Evolutionary conservation across 345 rosid species (phyloP), one percentile per base, ranked within the genome.

Genomic region (Salix caprea): DNA sequence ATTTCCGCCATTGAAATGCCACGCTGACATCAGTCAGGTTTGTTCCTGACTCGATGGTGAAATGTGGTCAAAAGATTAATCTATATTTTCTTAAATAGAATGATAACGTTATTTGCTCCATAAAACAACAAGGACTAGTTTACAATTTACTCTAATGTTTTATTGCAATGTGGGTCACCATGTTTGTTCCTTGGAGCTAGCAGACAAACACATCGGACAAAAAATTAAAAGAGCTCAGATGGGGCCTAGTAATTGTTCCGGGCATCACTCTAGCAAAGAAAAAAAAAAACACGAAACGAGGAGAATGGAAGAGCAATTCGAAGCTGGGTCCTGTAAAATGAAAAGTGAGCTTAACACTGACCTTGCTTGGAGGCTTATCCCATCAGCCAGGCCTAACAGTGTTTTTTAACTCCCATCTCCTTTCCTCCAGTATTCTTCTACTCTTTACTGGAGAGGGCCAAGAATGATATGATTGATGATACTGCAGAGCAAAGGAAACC

Each of bases 401-500:
- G 52, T 14, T 12, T 14, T 12, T 14, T 1, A 0, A 14, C 5
- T 12, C 18, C 14, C 52, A 4, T 12, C 52, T 46, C 52, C 52
- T 46, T 15, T 46, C 52, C 52, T 46, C 52, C 14, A 14, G 3
- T 14, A 12, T 46, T 46, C 52, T 12, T 46, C 18, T 46, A 5
- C n/a, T 50, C 2, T 40, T 44, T 62, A 4, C 13, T 73, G 76
- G 39, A 74, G 6, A 74, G 76, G 24, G 70, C 70, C 4, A 44
- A 36, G 30, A 42, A 64, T 16, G 76, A 64, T 18, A 64, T 1
- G 36, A 64, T 7, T 6, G 76, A 74, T 3, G 76, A 74, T 7
- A 28, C 76, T 39, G 5, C 69, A 42, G 32, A 14, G 69, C 42
- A 42, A 64, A 74, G 24, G 42, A 74, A 74, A 62, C 54, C 76